A percentile compares a stretch with the other conserved stretches of the same genome.
phyloP scores from a whole-genome alignment of 2,329 filamentous ascomycete species.

The Aspergillus ruber region DNA sequence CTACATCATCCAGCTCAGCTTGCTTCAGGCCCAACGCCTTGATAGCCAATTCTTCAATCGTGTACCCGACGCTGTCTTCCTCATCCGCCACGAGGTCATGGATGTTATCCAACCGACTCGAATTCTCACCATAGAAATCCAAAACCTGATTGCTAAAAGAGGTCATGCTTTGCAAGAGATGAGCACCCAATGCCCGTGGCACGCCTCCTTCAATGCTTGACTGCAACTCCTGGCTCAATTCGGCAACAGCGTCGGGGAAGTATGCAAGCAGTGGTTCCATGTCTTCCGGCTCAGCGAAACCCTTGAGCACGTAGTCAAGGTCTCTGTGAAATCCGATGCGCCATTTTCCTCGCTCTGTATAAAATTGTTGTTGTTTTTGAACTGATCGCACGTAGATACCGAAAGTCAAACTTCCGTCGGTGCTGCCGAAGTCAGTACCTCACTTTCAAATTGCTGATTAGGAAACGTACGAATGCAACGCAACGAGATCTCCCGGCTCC shows the following conservation, averaged over 20 bases:
- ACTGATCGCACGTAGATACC: constrained; percentile 38
- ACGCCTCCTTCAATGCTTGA: constrained; percentile 35
- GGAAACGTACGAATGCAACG: constrained; percentile 25
- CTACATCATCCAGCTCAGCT: constrained; percentile 23
- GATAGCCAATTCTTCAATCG: constrained; percentile 32
- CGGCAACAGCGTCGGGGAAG: constrained; percentile 38
- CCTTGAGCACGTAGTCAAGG: constrained; percentile 45
- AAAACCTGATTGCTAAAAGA: constrained; percentile 28
- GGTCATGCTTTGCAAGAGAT: constrained; percentile 28
- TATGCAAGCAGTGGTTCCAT: constrained; percentile 45
- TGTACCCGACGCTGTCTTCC: constrained; percentile 25
- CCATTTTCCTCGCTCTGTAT: constrained; percentile 39
- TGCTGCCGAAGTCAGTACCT: not conserved
- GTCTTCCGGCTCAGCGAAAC: constrained; percentile 41
- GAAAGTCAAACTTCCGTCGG: constrained; percentile 23
- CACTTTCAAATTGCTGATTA: not conserved
- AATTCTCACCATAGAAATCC: constrained; percentile 29
- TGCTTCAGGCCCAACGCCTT: constrained; percentile 26
- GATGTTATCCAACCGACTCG: constrained; percentile 28
- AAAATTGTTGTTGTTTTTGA: constrained; percentile 38
- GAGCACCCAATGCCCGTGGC: constrained; percentile 31
- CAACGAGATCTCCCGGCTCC: constrained; percentile 37
- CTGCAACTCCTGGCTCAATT: constrained; percentile 25
- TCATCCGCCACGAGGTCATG: constrained; percentile 35
- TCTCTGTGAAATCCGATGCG: constrained; percentile 29